Conservation (phyloP, 495 filamentous ascomycete species). For the Xylaria flabelliformis region DNA sequence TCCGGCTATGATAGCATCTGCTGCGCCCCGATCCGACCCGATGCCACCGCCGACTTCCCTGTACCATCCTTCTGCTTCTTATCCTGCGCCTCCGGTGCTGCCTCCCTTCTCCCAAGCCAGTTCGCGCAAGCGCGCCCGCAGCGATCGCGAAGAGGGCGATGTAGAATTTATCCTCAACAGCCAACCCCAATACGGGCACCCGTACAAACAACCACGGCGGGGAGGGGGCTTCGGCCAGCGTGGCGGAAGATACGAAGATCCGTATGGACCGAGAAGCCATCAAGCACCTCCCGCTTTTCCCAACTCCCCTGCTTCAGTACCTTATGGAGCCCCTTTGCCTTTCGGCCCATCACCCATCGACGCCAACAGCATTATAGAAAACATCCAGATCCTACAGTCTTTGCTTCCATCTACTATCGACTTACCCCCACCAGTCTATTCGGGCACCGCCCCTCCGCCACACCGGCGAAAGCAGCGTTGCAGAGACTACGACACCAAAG, state of each 20-base stretch:
- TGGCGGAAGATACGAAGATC: conserved; percentile 52
- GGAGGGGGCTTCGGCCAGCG: conserved; percentile 61
- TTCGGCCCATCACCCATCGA: conserved; percentile 48
- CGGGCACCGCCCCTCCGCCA: conserved; percentile 28
- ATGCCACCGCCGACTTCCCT: conserved; percentile 22
- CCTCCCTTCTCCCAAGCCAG: conserved; percentile 31
- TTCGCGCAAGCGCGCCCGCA: conserved; percentile 64
- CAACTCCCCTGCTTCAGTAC: conserved; percentile 27
- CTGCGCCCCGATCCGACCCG: conserved; percentile 27
- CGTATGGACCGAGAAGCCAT: conserved; percentile 34
- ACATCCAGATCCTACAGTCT: conserved; percentile 73
- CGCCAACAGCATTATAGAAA: conserved; percentile 70
- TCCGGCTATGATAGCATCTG: conserved; percentile 32
- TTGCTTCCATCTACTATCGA: conserved; percentile 64
- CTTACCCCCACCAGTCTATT: conserved; percentile 36
- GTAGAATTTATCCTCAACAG: conserved; percentile 52
- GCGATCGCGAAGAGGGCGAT: conserved; percentile 63
- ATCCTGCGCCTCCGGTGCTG: conserved; percentile 11
- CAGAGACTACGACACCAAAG: conserved; percentile 86
- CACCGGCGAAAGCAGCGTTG: conserved; percentile 64
- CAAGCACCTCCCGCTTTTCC: conserved; percentile 25
- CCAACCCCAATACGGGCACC: conserved; percentile 49
- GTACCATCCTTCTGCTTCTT: conserved; percentile 25
- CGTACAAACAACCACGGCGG: conserved; percentile 75
- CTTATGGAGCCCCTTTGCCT: conserved; percentile 33